Base-by-base conservation (phyloP, 345 rosid genomes). In the Limnanthes douglasii region DNA sequence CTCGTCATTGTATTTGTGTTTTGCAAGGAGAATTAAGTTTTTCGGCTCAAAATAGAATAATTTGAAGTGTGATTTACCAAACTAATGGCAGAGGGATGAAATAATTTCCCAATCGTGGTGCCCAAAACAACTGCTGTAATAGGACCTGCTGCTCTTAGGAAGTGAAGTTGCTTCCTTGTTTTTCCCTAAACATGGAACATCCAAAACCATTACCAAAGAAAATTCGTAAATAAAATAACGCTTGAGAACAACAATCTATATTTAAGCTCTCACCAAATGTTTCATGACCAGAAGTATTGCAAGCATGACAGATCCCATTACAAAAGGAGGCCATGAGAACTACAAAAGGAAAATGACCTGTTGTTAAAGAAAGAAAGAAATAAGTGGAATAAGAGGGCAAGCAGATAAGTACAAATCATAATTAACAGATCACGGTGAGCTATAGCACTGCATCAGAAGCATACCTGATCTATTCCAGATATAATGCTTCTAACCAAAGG, bases 261-360 rank as follows among this genome's bases (percentile, higher is more conserved):
- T n/a, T n/a, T 4, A 37, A 44, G 51, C 32, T 34, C 65, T 45
- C 75, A 92, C 99, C 88, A 85, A 60, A 47, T 75, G 85, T 65
- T 85, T 85, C 96, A 85, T 85, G 59, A 68, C 53, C 59, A 70
- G 78, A 56, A 92, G 70, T 51, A 78, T 54, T 6, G 72, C 72
- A 41, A 92, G 96, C 57, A 81, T 73, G 54, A 55, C 28, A 40
- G 83, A 85, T 61, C 99, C 99, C 96, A 85, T 71, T 45, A 85
- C 69, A 65, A 92, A 92, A 46, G 99, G 99, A 37, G 93, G 96
- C 99, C 99, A 92, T 0, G 75, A 73, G 66, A 92, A 92, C 99
- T 92, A 67, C 93, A 92, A 71, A 73, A 61, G 50, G 50, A 69
- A 71, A 68, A 72, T 31, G 52, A 57, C 66, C 69, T 61, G 70